Conservation (phyloP, 352 stramenopile species). For the Pythium phragmiticola region DNA sequence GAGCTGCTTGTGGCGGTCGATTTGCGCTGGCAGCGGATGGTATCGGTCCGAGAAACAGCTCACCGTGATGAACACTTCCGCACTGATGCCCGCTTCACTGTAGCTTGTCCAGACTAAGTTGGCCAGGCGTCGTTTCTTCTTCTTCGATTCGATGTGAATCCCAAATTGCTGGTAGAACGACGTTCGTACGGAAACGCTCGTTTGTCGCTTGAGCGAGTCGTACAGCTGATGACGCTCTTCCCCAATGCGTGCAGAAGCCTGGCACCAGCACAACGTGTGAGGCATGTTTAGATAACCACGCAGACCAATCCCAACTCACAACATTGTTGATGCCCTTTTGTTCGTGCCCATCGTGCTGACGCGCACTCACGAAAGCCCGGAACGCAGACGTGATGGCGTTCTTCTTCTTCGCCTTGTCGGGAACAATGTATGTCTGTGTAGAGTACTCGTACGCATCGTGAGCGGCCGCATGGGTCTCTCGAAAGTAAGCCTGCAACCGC, state of each 20-base stretch:
- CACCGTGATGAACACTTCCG: constrained; percentile 68
- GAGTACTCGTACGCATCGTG: constrained; percentile 48
- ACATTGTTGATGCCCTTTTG: constrained; percentile 35
- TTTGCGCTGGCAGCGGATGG: constrained; percentile 51
- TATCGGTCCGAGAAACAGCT: constrained; percentile 52
- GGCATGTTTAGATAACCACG: no score
- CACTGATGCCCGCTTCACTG: constrained; percentile 49
- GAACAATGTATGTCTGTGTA: constrained; percentile 21
- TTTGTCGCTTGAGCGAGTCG: constrained; percentile 50
- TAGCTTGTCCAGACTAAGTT: constrained; percentile 67
- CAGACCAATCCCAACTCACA: constrained; percentile 18
- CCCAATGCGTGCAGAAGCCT: constrained; percentile 57
- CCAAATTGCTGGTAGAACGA: constrained; percentile 70
- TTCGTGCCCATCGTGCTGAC: constrained; percentile 19
- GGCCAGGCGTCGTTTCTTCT: constrained; percentile 70
- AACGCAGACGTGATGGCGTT: constrained; percentile 27
- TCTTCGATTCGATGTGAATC: constrained; percentile 51
- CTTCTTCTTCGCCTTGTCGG: constrained; percentile 24
- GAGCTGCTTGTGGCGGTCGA: constrained; percentile 72
- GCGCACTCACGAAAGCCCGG: constrained; percentile 30
- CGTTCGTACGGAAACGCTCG: constrained; percentile 32
- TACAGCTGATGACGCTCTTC: constrained; percentile 57
- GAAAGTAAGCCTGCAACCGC: constrained; percentile 41
- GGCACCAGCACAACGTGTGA: background rate
- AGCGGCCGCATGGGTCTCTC: constrained; percentile 30